A percentile compares a stretch with the other conserved stretches of the same genome.
Conservation (phyloP, 2,329 filamentous ascomycete genomes). For the Teratosphaeria epicoccoides region DNA sequence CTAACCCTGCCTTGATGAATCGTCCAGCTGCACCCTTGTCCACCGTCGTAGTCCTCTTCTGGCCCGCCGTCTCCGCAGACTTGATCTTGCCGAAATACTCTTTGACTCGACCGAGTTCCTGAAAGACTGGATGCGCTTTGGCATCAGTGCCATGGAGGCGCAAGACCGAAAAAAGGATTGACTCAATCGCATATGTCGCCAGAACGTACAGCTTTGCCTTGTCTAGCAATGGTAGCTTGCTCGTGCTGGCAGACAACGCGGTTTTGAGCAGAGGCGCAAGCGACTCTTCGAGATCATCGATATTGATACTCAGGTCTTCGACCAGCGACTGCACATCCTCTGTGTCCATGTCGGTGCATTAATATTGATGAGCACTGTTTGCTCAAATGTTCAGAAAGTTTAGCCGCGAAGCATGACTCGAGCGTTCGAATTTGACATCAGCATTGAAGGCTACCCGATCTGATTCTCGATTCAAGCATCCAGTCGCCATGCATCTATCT, state of each 20-base stretch:
- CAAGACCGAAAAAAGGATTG: conserved; percentile 74
- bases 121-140: conserved; percentile 75
- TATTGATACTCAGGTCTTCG: conserved; percentile 56
- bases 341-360: conserved; percentile 38
- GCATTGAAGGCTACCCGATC: background rate
- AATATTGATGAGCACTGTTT: background rate
- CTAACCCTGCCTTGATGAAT: conserved; percentile 72
- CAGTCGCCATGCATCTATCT: background rate
- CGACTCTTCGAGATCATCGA: conserved; percentile 66
- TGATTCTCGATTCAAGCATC: background rate
- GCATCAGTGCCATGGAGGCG: conserved; percentile 64
- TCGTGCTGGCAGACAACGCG: conserved; percentile 55
- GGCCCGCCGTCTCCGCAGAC: conserved; percentile 53
- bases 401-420: too few relatives aligned
- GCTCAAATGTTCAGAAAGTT: background rate
- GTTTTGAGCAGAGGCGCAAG: conserved; percentile 62
- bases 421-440: background rate
- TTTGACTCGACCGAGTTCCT: conserved; percentile 74
- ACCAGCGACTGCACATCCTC: conserved; percentile 56
- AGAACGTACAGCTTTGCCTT: conserved; percentile 90
- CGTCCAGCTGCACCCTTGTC: conserved; percentile 69
- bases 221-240: conserved; percentile 81
- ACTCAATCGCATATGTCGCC: conserved; percentile 79
- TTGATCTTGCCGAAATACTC: conserved; percentile 93
- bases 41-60: conserved; percentile 46